These are phyloP conservation scores for Gymnopus androsaceus DNA, from an alignment of 1,284 basidiomycete species.

Conservation along the genomic window DNA sequence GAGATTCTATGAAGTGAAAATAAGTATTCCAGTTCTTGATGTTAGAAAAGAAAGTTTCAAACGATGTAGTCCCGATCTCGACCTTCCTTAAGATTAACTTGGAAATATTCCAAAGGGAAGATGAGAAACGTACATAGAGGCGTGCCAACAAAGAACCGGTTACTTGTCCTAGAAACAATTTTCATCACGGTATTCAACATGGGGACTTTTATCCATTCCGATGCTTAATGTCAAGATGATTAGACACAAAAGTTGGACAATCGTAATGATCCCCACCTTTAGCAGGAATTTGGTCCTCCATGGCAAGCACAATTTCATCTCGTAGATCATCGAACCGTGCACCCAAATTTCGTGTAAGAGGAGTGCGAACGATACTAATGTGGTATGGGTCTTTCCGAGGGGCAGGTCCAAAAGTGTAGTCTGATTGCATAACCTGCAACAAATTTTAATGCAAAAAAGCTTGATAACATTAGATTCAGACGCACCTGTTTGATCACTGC, in stretches of 20 bases:
- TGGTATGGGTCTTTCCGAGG: slow-evolving; percentile 2
- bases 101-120: neutral
- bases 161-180: slow-evolving; percentile 14
- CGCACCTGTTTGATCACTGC: slow-evolving; percentile 30
- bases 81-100: neutral
- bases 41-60: neutral
- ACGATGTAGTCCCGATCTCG: slow-evolving; percentile 14
- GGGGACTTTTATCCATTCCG: slow-evolving; percentile 39
- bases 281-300: slow-evolving; percentile 16
- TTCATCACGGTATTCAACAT: slow-evolving; percentile 18
- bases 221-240: neutral
- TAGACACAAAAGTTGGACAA: neutral
- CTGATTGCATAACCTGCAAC: slow-evolving; percentile 8
- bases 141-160: slow-evolving; percentile 17
- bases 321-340: slow-evolving; percentile 25
- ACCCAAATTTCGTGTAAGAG: slow-evolving; percentile 26
- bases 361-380: slow-evolving; percentile 22
- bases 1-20: neutral
- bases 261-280: slow-evolving; percentile 3
- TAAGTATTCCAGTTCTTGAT: too few relatives aligned
- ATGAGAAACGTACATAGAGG: slow-evolving; percentile 11
- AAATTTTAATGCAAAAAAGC: neutral
- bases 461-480: neutral
- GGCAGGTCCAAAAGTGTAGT: slow-evolving; percentile 7
- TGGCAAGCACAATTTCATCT: slow-evolving; percentile 27